A percentile compares a stretch with the other conserved stretches of the same genome.
Evolutionary conservation across 2,329 filamentous ascomycete species (phyloP).

Genomic region (Gaeumannomyces tritici): DNA sequence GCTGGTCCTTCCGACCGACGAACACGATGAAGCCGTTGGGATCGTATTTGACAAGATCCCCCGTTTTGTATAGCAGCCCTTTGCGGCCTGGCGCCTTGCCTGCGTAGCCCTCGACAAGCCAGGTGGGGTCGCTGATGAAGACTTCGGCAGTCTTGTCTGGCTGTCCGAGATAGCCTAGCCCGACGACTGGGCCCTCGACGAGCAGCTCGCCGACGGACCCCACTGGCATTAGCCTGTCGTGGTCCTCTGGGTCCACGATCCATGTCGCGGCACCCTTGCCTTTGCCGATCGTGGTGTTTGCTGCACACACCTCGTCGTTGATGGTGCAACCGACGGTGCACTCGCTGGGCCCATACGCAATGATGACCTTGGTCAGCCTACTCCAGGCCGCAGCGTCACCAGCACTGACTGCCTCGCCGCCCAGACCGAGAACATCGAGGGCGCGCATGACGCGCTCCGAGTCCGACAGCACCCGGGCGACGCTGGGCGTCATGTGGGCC

Average conservation of each 20-base stretch:
- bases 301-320: slow-evolving; percentile 14
- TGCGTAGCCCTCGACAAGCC: neutral
- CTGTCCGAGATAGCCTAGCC: slow-evolving; percentile 29
- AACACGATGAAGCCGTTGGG: slow-evolving; percentile 26
- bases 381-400: slow-evolving; percentile 38
- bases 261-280: slow-evolving; percentile 8
- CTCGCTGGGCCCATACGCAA: slow-evolving; percentile 44
- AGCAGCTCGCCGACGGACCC: slow-evolving; percentile 23
- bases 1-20: slow-evolving; percentile 40
- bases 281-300: slow-evolving; percentile 13
- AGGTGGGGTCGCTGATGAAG: slow-evolving; percentile 2
- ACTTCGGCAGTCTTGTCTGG: slow-evolving; percentile 1
- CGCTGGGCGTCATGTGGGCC: slow-evolving; percentile 12
- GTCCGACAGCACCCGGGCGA: slow-evolving; percentile 17
- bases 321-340: slow-evolving; percentile 33
- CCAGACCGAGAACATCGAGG: slow-evolving; percentile 35
- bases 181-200: slow-evolving; percentile 35
- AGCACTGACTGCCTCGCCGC: slow-evolving; percentile 42
- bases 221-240: slow-evolving; percentile 17
- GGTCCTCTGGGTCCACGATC: slow-evolving; percentile 17
- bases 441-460: slow-evolving; percentile 30
- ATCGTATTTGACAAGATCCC: slow-evolving; percentile 26
- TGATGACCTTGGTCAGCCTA: slow-evolving; percentile 31
- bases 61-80: slow-evolving; percentile 23
- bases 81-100: neutral